phyloP scores from a whole-genome alignment of 495 filamentous ascomycete species.

The Daldinia decipiens region DNA sequence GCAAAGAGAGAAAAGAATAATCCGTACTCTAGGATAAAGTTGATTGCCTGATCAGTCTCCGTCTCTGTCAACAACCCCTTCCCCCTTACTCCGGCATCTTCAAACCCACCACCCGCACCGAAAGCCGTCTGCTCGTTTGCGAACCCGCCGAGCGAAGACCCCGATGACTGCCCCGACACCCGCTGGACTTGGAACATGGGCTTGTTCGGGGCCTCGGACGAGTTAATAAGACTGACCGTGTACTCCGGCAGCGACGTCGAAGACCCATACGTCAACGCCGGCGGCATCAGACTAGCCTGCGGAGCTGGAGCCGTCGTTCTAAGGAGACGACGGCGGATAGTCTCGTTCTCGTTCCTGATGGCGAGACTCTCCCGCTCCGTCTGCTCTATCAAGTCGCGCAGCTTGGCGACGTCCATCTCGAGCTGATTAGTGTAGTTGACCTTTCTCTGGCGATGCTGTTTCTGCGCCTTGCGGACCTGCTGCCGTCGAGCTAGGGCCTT shows the following conservation, averaged over 20 bases:
- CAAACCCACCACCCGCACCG: background rate
- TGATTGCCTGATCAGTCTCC: slow-evolving; percentile 57
- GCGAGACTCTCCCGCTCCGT: slow-evolving; percentile 43
- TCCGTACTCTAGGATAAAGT: slow-evolving; percentile 61
- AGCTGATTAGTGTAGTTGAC: slow-evolving; percentile 62
- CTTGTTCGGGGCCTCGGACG: slow-evolving; percentile 41
- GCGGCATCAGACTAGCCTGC: background rate
- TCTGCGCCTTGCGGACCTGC: slow-evolving; percentile 63
- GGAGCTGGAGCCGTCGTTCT: background rate
- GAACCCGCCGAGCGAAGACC: slow-evolving; percentile 10
- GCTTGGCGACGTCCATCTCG: slow-evolving; percentile 57
- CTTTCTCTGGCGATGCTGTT: slow-evolving; percentile 63
- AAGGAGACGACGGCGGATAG: slow-evolving; percentile 35
- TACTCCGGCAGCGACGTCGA: slow-evolving; percentile 29
- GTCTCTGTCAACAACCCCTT: slow-evolving; percentile 41
- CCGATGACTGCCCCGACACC: slow-evolving; percentile 15
- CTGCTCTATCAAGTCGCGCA: slow-evolving; percentile 57
- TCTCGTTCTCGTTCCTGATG: slow-evolving; percentile 54
- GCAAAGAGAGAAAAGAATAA: background rate
- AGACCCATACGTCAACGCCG: background rate
- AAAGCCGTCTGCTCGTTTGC: background rate
- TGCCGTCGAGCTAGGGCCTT: slow-evolving; percentile 56
- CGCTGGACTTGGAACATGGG: slow-evolving; percentile 47
- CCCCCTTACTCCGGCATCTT: background rate
- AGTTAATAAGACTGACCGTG: slow-evolving; percentile 49